Evolutionary conservation across 139 green algal genomes (phyloP), one percentile per base, ranked within the genome.

Genomic region (Coccomyxa sp.): DNA sequence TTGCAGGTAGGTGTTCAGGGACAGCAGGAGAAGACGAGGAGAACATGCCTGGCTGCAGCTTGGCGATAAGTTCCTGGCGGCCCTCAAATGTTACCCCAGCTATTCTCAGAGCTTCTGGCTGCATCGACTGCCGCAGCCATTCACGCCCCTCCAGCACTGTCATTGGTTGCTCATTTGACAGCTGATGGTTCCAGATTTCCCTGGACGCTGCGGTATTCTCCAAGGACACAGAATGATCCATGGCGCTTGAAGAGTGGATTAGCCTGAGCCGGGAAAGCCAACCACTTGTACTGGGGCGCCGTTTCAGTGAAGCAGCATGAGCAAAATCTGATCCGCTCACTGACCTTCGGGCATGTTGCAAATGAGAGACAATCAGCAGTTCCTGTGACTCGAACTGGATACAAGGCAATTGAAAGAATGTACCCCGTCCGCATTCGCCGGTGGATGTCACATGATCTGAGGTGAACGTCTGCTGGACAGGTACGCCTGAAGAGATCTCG

Each of bases 21-120:
- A 10, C 30, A n/a, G 32, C 23, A 68, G 27, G 77, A 13, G 0
- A 76, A 79, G 25, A 1, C 9, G 23, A 66, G 79, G 57, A n/a
- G 9, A n/a, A 21, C 84, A 27, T 66, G 88, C 85, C 79, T 79
- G n/a, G 18, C 10, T 85, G n/a, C 66, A 92, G 67, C 23, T 25
- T 66, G 4, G 51, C 0, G 27, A 91, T 57, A 12, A 82, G 21
- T 1, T 58, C 76, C 80, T 92, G 89, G 14, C 89, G 79, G 21
- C 79, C 87, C 13, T 92, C 84, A 76, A 92, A 92, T 31, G 51
- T 86, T 0, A 92, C 88, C 7, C 89, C 89, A n/a, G 86, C 88
- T 15, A 89, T 77, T 15, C 58, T 68, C 76, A 88, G 87, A 4
- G 57, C 31, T 79, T 88, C 75, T 13, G 79, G 13, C 0, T 82